These are phyloP conservation scores for Populus hybrid DNA, from an alignment of 441 rosid species.

Conservation along the genomic window DNA sequence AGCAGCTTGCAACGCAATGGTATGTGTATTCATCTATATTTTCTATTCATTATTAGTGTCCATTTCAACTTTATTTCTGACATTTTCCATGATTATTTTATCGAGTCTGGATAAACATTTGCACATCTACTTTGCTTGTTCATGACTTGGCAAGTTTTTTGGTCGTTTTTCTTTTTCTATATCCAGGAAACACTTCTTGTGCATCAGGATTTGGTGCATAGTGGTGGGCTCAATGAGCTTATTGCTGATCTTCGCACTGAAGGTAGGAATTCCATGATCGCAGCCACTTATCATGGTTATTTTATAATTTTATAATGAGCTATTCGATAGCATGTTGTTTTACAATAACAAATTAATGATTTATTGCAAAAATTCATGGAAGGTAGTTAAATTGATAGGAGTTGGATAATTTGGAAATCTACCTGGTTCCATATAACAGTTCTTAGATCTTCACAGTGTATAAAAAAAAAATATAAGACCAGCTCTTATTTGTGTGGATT, in stretches of 20 bases:
- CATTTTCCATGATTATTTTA: neutral
- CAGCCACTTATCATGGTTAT: neutral
- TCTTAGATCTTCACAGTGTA: neutral
- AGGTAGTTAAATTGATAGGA: neutral
- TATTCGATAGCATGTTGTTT: neutral
- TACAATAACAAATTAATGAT: neutral
- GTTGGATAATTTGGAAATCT: neutral
- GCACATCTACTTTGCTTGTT: neutral
- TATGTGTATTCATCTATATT: slow-evolving; percentile 24
- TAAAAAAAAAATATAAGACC: too few relatives aligned
- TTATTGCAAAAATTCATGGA: neutral
- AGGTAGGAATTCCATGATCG: slow-evolving; percentile 37
- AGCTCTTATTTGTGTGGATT: neutral
- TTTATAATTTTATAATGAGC: neutral
- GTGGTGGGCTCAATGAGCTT: slow-evolving; percentile 49
- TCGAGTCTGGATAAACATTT: slow-evolving; percentile 8
- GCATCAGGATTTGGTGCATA: slow-evolving; percentile 60
- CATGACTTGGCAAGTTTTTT: slow-evolving; percentile 7
- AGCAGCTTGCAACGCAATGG: slow-evolving; percentile 95
- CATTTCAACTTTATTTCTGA: neutral
- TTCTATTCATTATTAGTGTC: neutral
- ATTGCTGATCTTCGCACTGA: slow-evolving; percentile 40
- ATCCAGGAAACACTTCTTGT: slow-evolving; percentile 87
- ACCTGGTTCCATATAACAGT: neutral
- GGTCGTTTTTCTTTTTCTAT: slow-evolving; percentile 7